Percentiles rank a stretch among this genome's conserved stretches.
phyloP scores from a whole-genome alignment of 2,329 filamentous ascomycete species.

The Phialophora chinensis region DNA sequence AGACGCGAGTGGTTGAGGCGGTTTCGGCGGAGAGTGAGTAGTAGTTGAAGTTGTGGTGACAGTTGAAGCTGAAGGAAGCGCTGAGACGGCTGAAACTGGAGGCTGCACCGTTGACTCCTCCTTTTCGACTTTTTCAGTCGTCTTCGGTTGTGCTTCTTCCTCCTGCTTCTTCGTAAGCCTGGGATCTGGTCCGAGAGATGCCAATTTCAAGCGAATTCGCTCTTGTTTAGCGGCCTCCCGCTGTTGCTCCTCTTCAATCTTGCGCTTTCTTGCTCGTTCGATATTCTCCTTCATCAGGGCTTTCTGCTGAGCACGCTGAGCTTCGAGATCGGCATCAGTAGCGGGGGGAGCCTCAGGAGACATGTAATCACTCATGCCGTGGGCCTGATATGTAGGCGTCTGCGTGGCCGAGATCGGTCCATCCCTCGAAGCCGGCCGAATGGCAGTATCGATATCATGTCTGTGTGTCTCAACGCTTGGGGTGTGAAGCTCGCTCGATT shows the following conservation, averaged over 20 bases:
- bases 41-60: conserved; percentile 44
- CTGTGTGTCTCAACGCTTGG: conserved; percentile 45
- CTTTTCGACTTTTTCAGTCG: conserved; percentile 22
- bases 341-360: conserved; percentile 36
- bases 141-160: conserved; percentile 13
- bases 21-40: conserved; percentile 61
- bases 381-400: conserved; percentile 43
- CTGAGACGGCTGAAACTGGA: conserved; percentile 30
- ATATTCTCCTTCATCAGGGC: conserved; percentile 66
- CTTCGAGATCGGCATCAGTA: conserved; percentile 35
- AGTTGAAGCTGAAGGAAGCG: conserved; percentile 28
- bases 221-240: conserved; percentile 64
- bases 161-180: conserved; percentile 25
- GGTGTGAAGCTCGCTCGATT: conserved; percentile 53
- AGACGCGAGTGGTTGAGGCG: conserved; percentile 62
- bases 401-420: conserved; percentile 29
- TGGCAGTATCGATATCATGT: conserved; percentile 44
- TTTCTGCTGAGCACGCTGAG: conserved; percentile 55
- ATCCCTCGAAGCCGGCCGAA: conserved; percentile 42
- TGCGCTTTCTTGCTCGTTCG: conserved; percentile 60
- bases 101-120: conserved; percentile 35
- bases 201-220: conserved; percentile 62
- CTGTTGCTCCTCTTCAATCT: conserved; percentile 60
- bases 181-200: conserved; percentile 49
- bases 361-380: conserved; percentile 41